Evolutionary conservation across 768 basidiomycete genomes (phyloP).

Genomic region (Trametes gibbosa): DNA sequence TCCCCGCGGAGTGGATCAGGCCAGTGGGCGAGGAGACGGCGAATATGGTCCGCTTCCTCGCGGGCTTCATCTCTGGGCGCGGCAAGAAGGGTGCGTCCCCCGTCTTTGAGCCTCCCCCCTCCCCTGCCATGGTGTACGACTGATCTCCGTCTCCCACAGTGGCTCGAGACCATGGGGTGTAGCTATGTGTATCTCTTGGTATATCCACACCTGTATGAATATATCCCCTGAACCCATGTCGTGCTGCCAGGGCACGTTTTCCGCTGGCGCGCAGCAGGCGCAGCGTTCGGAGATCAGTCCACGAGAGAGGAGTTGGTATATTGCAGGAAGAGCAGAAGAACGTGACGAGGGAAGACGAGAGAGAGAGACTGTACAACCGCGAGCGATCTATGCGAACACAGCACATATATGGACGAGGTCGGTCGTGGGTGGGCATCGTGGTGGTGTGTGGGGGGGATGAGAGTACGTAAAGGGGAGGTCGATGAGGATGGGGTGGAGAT

Average conservation of each 20-base stretch:
- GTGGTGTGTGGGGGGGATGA: background rate
- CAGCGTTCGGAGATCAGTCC: background rate
- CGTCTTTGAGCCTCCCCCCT: background rate
- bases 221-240: too few relatives aligned
- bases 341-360: too few relatives aligned
- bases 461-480: background rate
- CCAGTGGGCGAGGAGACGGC: slow-evolving; percentile 78
- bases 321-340: background rate
- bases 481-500: background rate
- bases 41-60: slow-evolving; percentile 62
- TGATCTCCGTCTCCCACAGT: too few relatives aligned
- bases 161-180: too few relatives aligned
- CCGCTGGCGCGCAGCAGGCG: too few relatives aligned
- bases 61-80: slow-evolving; percentile 53
- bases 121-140: background rate
- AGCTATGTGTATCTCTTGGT: too few relatives aligned
- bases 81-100: slow-evolving; percentile 16
- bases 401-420: background rate
- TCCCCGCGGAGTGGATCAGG: slow-evolving; percentile 70
- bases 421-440: background rate
- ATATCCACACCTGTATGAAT: too few relatives aligned
- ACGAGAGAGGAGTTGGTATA: slow-evolving; percentile 8
- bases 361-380: background rate
- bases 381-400: slow-evolving; percentile 11
- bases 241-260: too few relatives aligned